Evolutionary conservation across 305 asterid species (phyloP).

Genomic region (Fraxinus angustifolia): DNA sequence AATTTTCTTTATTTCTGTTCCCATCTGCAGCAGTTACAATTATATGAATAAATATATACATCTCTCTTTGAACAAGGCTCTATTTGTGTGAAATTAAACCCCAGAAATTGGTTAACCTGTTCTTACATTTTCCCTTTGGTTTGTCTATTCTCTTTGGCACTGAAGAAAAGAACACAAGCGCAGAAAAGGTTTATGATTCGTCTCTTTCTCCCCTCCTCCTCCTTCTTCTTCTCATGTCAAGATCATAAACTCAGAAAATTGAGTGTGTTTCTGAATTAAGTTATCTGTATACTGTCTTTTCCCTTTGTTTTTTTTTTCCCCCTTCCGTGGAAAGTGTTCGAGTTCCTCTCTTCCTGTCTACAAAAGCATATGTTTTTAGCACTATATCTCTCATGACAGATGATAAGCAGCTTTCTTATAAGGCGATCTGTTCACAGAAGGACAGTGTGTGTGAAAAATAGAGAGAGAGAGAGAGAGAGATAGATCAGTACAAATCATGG

Average conservation of each 20-base stretch:
- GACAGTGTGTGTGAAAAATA: neutral
- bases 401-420: neutral
- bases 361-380: neutral
- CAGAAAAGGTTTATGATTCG: conserved; percentile 16
- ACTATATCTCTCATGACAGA: neutral
- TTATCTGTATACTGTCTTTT: neutral
- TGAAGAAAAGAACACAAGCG: neutral
- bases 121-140: conserved; percentile 16
- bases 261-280: neutral
- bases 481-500: neutral
- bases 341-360: neutral
- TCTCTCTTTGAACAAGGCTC: conserved; percentile 30
- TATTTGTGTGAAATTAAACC: conserved; percentile 32
- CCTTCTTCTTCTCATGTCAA: neutral
- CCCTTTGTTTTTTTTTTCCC: neutral
- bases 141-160: conserved; percentile 36
- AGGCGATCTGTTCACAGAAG: neutral
- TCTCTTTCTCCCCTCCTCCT: neutral
- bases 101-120: conserved; percentile 26
- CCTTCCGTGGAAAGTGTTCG: neutral
- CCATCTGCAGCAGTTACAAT: conserved; percentile 5
- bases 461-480: neutral
- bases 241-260: neutral
- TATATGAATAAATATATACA: neutral
- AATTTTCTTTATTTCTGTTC: conserved; percentile 18